phyloP scores from a whole-genome alignment of 1,139 yeast genomes.

The Diutina neorugosa region DNA sequence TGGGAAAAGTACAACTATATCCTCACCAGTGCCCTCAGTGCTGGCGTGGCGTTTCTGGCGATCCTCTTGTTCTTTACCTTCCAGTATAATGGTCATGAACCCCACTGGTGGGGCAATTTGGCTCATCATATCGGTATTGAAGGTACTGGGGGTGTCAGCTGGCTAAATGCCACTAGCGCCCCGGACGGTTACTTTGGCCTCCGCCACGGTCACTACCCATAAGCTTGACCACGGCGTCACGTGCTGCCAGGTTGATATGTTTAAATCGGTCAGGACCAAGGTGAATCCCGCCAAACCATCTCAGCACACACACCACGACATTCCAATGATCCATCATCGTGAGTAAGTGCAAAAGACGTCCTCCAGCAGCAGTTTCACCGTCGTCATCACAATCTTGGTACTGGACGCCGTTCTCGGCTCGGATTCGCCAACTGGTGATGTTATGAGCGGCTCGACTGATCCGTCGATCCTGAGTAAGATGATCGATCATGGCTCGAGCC shows the following conservation, averaged over 20 bases:
- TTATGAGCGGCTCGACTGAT: slow-evolving; percentile 64
- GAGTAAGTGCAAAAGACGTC: slow-evolving; percentile 68
- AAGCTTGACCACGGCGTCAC: slow-evolving; percentile 58
- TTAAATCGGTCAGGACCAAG: slow-evolving; percentile 90
- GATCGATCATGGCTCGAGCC: slow-evolving; percentile 40
- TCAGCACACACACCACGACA: slow-evolving; percentile 72
- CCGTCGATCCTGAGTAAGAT: slow-evolving; percentile 50
- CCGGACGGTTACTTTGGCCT: slow-evolving; percentile 35
- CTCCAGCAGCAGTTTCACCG: slow-evolving; percentile 96
- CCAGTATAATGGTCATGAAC: slow-evolving; percentile 7
- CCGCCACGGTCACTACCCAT: slow-evolving; percentile 25
- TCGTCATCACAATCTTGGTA: slow-evolving; percentile 91
- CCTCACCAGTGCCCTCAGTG: slow-evolving; percentile 9
- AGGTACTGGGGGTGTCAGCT: slow-evolving; percentile 12
- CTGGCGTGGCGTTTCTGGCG: slow-evolving; percentile 10
- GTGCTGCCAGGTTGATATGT: slow-evolving; percentile 80
- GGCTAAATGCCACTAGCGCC: slow-evolving; percentile 23
- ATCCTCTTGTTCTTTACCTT: slow-evolving; percentile 9
- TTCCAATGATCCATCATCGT: slow-evolving; percentile 78
- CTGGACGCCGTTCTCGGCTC: slow-evolving; percentile 36
- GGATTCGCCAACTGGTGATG: slow-evolving; percentile 79
- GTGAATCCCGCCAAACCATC: slow-evolving; percentile 93
- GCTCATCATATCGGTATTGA: slow-evolving; percentile 8
- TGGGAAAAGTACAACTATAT: slow-evolving; percentile 12
- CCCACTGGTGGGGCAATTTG: slow-evolving; percentile 10